A percentile compares a stretch with the other conserved stretches of the same genome.
phyloP scores from a whole-genome alignment of 495 filamentous ascomycete genomes.

The Neurospora sp. region DNA sequence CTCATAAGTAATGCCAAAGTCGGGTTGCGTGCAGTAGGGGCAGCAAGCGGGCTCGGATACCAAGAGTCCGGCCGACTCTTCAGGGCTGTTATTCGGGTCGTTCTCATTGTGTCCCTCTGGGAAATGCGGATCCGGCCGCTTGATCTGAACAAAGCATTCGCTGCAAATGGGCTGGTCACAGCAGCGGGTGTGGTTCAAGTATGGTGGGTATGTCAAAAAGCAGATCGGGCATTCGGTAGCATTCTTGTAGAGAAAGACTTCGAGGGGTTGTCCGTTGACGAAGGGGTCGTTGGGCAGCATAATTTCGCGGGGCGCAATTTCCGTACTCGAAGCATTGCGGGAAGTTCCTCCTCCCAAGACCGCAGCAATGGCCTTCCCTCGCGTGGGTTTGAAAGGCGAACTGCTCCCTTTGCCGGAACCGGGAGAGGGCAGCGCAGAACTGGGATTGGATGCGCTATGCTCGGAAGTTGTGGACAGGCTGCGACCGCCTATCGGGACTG shows the following conservation, averaged over 20 bases:
- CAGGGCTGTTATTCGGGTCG: constrained; percentile 31
- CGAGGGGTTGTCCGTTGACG: constrained; percentile 83
- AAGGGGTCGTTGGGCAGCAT: constrained; percentile 72
- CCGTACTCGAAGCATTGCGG: constrained; percentile 55
- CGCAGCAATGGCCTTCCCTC: constrained; percentile 67
- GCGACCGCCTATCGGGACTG: constrained; percentile 63
- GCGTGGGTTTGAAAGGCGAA: constrained; percentile 46
- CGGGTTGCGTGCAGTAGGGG: constrained; percentile 88
- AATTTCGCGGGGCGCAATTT: constrained; percentile 64
- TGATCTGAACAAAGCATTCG: constrained; percentile 98
- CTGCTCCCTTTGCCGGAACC: constrained; percentile 30
- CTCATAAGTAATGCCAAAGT: constrained; percentile 90
- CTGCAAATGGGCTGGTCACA: constrained; percentile 97
- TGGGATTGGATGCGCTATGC: constrained; percentile 34
- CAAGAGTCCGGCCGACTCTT: constrained; percentile 52
- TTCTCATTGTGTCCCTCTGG: constrained; percentile 68
- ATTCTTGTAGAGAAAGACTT: constrained; percentile 88
- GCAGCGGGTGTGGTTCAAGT: constrained; percentile 90
- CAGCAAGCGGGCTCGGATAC: constrained; percentile 89
- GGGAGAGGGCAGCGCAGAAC: constrained; percentile 47
- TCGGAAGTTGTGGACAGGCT: constrained; percentile 71
- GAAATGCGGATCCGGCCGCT: constrained; percentile 88
- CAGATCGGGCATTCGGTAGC: constrained; percentile 90
- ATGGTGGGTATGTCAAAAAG: constrained; percentile 90
- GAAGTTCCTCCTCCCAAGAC: constrained; percentile 63